A percentile compares a stretch with the other conserved stretches of the same genome.
These are phyloP conservation scores for Arthrocladium fulminans DNA, from an alignment of 2,329 filamentous ascomycete species.

Conservation along the genomic window DNA sequence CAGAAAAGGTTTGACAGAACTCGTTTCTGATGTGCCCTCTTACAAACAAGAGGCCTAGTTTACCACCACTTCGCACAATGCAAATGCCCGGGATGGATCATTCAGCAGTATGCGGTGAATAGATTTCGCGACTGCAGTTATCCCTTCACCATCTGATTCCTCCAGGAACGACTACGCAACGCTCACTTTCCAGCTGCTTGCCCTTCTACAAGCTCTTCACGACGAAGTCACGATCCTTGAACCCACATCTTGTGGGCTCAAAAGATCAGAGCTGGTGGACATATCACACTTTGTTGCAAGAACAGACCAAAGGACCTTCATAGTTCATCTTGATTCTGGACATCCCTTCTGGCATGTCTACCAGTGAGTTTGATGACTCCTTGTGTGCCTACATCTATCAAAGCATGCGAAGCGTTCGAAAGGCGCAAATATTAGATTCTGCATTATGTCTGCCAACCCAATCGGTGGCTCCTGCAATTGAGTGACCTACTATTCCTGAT, in stretches of 20 bases:
- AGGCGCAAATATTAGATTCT: too few species aligned
- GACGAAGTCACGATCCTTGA: constrained; percentile 18
- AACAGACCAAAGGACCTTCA: constrained; percentile 21
- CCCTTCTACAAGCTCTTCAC: constrained; percentile 22
- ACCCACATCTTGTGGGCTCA: constrained; percentile 17
- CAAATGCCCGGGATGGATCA: too few species aligned
- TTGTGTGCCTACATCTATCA: constrained; percentile 21
- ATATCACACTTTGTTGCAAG: constrained; percentile 22
- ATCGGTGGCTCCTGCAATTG: too few species aligned
- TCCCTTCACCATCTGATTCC: too few species aligned
- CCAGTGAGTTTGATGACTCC: constrained; percentile 23
- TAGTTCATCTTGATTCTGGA: constrained; percentile 20
- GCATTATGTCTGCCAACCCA: too few species aligned
- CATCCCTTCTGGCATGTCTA: constrained; percentile 11
- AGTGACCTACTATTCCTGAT: too few species aligned
- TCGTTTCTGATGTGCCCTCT: too few species aligned
- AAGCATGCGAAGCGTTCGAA: background rate
- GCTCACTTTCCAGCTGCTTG: constrained; percentile 24
- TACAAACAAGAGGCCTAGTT: too few species aligned
- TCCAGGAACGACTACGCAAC: constrained; percentile 21
- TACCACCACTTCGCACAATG: too few species aligned
- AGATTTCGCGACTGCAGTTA: too few species aligned
- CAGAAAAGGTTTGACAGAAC: too few species aligned
- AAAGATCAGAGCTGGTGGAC: constrained; percentile 21
- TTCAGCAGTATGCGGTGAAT: too few species aligned